Evolutionary conservation across 2,329 filamentous ascomycete species (phyloP).

Genomic region (Capronia epimyces): DNA sequence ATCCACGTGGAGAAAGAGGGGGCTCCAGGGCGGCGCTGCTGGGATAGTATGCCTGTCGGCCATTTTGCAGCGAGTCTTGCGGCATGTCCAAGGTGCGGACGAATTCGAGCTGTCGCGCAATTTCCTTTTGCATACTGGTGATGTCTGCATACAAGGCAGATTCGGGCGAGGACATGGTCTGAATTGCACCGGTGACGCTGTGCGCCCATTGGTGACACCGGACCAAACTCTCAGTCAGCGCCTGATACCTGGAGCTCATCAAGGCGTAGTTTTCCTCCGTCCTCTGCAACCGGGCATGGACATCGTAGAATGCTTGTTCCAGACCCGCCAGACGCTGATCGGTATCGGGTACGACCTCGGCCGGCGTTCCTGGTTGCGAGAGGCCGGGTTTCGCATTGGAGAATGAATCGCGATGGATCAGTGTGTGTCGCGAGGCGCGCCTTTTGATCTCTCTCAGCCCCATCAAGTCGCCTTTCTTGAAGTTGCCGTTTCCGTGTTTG

Average conservation of each 20-base stretch:
- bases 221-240: slow-evolving; percentile 72
- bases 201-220: slow-evolving; percentile 59
- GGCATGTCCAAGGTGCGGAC: slow-evolving; percentile 53
- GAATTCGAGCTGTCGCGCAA: slow-evolving; percentile 56
- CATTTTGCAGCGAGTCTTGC: slow-evolving; percentile 61
- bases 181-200: slow-evolving; percentile 31
- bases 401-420: slow-evolving; percentile 89
- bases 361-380: slow-evolving; percentile 77
- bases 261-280: slow-evolving; percentile 78
- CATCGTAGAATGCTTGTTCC: slow-evolving; percentile 77
- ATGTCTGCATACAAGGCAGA: slow-evolving; percentile 69
- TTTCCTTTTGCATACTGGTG: slow-evolving; percentile 54
- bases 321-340: slow-evolving; percentile 70
- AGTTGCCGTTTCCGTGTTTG: slow-evolving; percentile 94
- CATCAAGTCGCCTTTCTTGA: slow-evolving; percentile 88
- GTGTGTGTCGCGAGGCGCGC: slow-evolving; percentile 81
- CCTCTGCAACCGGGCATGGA: slow-evolving; percentile 68
- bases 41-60: slow-evolving; percentile 59
- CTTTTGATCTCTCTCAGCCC: slow-evolving; percentile 93
- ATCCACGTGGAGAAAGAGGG: slow-evolving; percentile 80
- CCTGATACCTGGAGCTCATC: slow-evolving; percentile 74
- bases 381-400: slow-evolving; percentile 67
- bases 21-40: slow-evolving; percentile 59
- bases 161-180: slow-evolving; percentile 63
- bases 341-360: slow-evolving; percentile 74